Evolutionary conservation across 176 grass and related monocot genomes (phyloP).

Genomic region (Saccharum spontaneum): DNA sequence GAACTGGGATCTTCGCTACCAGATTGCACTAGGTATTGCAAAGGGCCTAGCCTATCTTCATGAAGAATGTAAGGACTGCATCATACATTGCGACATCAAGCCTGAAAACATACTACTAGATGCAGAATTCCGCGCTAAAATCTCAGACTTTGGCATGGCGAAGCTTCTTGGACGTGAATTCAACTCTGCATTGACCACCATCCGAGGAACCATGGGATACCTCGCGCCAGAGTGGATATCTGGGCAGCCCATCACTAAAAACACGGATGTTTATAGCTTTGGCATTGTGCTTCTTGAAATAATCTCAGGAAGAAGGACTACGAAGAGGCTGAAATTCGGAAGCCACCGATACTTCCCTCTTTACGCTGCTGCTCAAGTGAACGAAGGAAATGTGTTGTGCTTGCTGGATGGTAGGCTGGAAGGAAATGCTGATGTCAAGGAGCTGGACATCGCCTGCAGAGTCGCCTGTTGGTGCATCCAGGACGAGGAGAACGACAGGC

Average conservation of each 20-base stretch:
- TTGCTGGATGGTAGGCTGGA: constrained; percentile 13
- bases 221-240: constrained; percentile 31
- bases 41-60: constrained; percentile 32
- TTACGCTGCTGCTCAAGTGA: constrained; percentile 16
- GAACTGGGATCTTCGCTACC: constrained; percentile 4
- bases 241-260: constrained; percentile 18
- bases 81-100: constrained; percentile 30
- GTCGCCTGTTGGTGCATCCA: constrained; percentile 31
- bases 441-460: background rate
- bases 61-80: constrained; percentile 18
- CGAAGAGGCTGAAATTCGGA: background rate
- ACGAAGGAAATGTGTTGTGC: background rate
- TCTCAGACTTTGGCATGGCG: constrained; percentile 28
- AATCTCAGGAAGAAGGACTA: constrained; percentile 18
- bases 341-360: constrained; percentile 25
- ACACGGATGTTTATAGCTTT: constrained; percentile 22
- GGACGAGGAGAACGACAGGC: constrained; percentile 3
- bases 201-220: constrained; percentile 31
- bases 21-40: constrained; percentile 16
- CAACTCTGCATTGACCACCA: constrained; percentile 27
- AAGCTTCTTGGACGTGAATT: constrained; percentile 30
- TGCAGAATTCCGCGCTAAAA: background rate
- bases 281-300: constrained; percentile 29
- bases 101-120: constrained; percentile 26
- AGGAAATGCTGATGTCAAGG: constrained; percentile 1